phyloP scores from a whole-genome alignment of 169 alveolate species.

The Plasmodium vivax region DNA sequence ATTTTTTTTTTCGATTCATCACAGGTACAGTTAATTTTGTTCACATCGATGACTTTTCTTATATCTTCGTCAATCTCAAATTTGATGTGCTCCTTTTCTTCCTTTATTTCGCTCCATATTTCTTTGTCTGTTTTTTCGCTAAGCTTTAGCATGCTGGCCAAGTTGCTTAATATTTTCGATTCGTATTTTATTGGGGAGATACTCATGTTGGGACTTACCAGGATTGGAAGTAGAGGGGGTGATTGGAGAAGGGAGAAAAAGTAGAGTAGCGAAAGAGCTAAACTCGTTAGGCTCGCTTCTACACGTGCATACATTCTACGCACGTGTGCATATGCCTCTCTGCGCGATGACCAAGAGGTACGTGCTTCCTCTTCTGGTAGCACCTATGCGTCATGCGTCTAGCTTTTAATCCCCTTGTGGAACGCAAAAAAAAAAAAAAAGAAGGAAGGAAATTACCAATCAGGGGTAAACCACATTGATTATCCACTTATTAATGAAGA shows the following conservation, averaged over 20 bases:
- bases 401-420: background rate
- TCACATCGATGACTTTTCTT: conserved; percentile 20
- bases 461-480: background rate
- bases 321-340: background rate
- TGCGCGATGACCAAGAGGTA: background rate
- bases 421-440: background rate
- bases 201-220: conserved; percentile 32
- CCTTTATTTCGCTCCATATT: conserved; percentile 42
- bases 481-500: background rate
- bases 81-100: background rate
- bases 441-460: background rate
- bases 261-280: background rate
- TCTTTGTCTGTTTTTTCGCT: conserved; percentile 54
- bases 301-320: background rate
- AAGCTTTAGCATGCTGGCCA: conserved; percentile 60
- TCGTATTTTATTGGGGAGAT: conserved; percentile 48
- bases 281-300: background rate
- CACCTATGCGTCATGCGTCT: background rate
- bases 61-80: conserved; percentile 75
- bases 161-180: conserved; percentile 38
- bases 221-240: background rate
- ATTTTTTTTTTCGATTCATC: conserved; percentile 65
- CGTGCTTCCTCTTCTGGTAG: background rate
- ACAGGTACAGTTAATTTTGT: conserved; percentile 75
- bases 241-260: background rate